phyloP scores from a whole-genome alignment of 1,139 yeast genomes.

The Hansenula anomala region DNA sequence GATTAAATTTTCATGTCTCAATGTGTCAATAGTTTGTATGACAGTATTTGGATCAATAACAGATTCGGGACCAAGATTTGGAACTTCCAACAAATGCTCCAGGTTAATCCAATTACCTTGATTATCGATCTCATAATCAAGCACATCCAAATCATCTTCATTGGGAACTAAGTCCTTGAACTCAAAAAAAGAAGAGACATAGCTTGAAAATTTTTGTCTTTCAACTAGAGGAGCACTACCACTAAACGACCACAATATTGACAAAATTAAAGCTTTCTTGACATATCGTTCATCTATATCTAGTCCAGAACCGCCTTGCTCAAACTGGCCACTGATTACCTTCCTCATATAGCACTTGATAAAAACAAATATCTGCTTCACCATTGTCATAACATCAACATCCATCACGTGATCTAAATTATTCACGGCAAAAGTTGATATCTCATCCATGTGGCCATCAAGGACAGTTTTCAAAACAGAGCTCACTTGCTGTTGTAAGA shows the following conservation, averaged over 20 bases:
- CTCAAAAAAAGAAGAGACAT: constrained; percentile 24
- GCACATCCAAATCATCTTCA: constrained; percentile 17
- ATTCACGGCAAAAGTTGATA: constrained; percentile 15
- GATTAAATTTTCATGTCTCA: constrained; percentile 59
- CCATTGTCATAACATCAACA: constrained; percentile 33
- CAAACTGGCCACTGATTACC: not conserved
- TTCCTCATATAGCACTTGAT: constrained; percentile 11
- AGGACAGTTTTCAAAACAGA: too few species aligned
- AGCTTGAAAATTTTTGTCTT: constrained; percentile 30
- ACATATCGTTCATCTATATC: not conserved
- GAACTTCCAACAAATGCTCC: constrained; percentile 37
- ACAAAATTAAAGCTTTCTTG: constrained; percentile 34
- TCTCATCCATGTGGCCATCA: too few species aligned
- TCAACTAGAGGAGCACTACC: constrained; percentile 18
- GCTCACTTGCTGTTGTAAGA: too few species aligned
- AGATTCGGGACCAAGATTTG: constrained; percentile 58
- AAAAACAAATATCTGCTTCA: constrained; percentile 33
- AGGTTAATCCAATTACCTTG: constrained; percentile 64
- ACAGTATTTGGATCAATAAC: constrained; percentile 60
- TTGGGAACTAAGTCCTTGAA: constrained; percentile 18
- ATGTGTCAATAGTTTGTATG: constrained; percentile 78
- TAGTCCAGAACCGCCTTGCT: not conserved
- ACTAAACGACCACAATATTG: constrained; percentile 60
- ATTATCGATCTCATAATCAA: constrained; percentile 44
- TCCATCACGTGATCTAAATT: constrained; percentile 51